phyloP scores from a whole-genome alignment of 164 flowering plant genomes.

The Buxus sempervirens region DNA sequence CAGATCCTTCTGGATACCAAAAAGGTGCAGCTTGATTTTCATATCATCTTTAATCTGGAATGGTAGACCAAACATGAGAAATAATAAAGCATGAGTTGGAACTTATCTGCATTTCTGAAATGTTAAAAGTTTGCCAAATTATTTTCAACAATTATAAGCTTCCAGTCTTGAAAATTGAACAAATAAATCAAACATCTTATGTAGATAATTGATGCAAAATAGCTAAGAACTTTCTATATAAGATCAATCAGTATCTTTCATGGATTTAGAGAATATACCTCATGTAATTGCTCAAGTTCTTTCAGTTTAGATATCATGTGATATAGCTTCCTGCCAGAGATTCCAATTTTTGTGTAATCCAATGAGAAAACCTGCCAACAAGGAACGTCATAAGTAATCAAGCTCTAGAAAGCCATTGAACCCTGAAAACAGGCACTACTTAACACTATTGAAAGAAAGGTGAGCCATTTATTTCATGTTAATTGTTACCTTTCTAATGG shows the following conservation, averaged over 20 bases:
- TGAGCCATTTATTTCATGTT: too few species aligned
- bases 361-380: slow-evolving; percentile 22
- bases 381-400: neutral
- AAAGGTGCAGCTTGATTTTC: slow-evolving; percentile 16
- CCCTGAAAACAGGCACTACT: too few species aligned
- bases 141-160: neutral
- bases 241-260: neutral
- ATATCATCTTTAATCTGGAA: slow-evolving; percentile 22
- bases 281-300: slow-evolving; percentile 21
- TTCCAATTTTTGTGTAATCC: slow-evolving; percentile 14
- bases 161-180: neutral
- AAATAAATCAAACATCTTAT: neutral
- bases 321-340: slow-evolving; percentile 17
- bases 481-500: too few species aligned
- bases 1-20: slow-evolving; percentile 16
- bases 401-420: too few species aligned
- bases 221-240: neutral
- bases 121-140: neutral
- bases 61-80: neutral
- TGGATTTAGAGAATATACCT: slow-evolving; percentile 15
- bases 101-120: neutral
- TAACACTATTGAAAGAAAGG: too few species aligned
- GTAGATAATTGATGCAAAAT: too few species aligned
- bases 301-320: slow-evolving; percentile 16
- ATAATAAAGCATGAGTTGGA: neutral